These are phyloP conservation scores for Begonia peltatifolia DNA, from an alignment of 306 rosid genomes.

Conservation along the genomic window DNA sequence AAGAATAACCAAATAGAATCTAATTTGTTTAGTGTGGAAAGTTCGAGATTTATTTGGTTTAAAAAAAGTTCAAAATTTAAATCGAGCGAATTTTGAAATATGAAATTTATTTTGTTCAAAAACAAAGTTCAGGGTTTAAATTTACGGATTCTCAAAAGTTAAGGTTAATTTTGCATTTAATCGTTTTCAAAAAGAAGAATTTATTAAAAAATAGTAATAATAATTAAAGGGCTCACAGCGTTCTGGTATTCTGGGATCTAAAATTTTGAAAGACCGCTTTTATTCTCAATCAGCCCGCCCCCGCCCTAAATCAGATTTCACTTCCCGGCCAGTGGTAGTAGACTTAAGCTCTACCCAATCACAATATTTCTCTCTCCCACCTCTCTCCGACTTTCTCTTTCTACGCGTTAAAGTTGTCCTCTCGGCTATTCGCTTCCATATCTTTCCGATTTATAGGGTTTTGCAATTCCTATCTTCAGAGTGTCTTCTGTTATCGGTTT, in stretches of 20 bases:
- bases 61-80: no score
- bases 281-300: conserved; percentile 4
- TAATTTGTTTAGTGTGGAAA: no score
- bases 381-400: conserved; percentile 3
- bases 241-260: conserved; percentile 33
- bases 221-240: no score
- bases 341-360: not conserved
- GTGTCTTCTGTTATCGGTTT: conserved; percentile 10
- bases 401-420: conserved; percentile 2
- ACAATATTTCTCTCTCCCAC: conserved; percentile 1
- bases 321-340: not conserved
- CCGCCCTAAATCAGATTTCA: not conserved
- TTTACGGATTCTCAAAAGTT: no score
- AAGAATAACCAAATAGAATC: no score
- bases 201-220: no score
- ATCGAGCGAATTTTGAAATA: no score
- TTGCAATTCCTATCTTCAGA: conserved; percentile 17
- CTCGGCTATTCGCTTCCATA: not conserved
- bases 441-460: conserved; percentile 23
- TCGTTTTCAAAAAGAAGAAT: no score
- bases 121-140: no score
- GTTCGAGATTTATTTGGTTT: no score
- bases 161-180: no score
- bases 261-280: conserved; percentile 14
- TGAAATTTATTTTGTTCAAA: no score